These are phyloP conservation scores for Malus domestica DNA, from an alignment of 306 rosid genomes.

Conservation along the genomic window DNA sequence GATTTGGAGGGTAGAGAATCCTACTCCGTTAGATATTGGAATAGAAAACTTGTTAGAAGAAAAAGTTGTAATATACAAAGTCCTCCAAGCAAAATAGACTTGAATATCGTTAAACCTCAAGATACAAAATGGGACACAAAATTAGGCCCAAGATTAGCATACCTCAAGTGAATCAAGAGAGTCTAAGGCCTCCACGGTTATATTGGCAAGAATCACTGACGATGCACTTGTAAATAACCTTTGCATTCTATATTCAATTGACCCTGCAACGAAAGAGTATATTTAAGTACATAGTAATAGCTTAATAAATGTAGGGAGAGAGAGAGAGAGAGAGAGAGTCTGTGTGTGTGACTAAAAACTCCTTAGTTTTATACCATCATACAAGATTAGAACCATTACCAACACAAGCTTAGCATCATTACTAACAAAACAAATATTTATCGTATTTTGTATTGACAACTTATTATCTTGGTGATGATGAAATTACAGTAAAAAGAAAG, in stretches of 20 bases:
- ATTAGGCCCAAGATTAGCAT: constrained; percentile 6
- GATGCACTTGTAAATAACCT: constrained; percentile 53
- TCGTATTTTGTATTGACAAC: background rate
- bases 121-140: background rate
- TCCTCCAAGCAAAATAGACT: constrained; percentile 4
- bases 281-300: background rate
- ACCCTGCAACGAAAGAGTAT: constrained; percentile 33
- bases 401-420: background rate
- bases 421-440: background rate
- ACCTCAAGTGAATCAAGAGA: constrained; percentile 78
- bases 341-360: no score
- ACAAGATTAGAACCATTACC: background rate
- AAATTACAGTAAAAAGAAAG: background rate
- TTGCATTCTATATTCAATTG: constrained; percentile 54
- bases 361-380: background rate
- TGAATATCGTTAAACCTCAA: background rate
- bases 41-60: background rate
- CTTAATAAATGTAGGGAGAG: no score
- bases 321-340: background rate
- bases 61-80: background rate
- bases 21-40: background rate
- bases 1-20: no score
- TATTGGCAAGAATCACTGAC: constrained; percentile 53
- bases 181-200: constrained; percentile 48
- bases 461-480: background rate